Evolutionary conservation across 2,329 filamentous ascomycete species (phyloP).

Genomic region (Acrocalymma vagum): DNA sequence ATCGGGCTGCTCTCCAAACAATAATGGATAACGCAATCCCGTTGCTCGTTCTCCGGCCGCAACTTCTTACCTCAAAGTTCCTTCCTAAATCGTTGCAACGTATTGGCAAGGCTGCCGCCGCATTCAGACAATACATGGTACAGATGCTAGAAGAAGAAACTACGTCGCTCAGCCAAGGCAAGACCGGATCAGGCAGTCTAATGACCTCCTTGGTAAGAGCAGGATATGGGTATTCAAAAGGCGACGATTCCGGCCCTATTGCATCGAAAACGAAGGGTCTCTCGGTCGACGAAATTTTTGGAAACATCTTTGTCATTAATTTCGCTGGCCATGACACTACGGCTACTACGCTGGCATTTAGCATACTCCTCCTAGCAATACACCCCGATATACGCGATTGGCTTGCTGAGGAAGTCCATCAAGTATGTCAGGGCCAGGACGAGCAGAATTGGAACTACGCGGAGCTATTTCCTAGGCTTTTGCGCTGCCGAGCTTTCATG

Average conservation of each 20-base stretch:
- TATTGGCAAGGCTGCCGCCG: constrained; percentile 16
- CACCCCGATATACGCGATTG: constrained; percentile 57
- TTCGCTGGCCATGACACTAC: constrained; percentile 63
- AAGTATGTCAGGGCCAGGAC: too few relatives aligned
- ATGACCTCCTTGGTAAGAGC: constrained; percentile 14
- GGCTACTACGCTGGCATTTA: constrained; percentile 55
- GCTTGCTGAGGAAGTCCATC: constrained; percentile 54
- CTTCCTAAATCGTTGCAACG: constrained; percentile 22
- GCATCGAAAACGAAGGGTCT: constrained; percentile 12
- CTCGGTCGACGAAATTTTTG: constrained; percentile 26
- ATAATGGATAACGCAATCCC: constrained; percentile 31
- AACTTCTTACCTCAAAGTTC: constrained; percentile 12
- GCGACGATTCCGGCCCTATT: too few relatives aligned
- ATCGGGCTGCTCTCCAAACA: constrained; percentile 16
- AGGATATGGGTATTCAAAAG: too few relatives aligned
- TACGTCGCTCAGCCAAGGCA: background rate
- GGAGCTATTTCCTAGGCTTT: constrained; percentile 51
- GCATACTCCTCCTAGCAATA: constrained; percentile 54
- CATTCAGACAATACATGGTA: constrained; percentile 11
- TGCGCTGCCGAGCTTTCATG: constrained; percentile 49
- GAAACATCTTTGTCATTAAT: constrained; percentile 60
- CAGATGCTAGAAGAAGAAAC: constrained; percentile 16
- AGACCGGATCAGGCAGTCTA: constrained; percentile 9
- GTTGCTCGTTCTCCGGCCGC: constrained; percentile 4
- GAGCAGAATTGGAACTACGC: constrained; percentile 40